Evolutionary conservation across 2,329 filamentous ascomycete species (phyloP).

Genomic region (Xylariaceae sp.): DNA sequence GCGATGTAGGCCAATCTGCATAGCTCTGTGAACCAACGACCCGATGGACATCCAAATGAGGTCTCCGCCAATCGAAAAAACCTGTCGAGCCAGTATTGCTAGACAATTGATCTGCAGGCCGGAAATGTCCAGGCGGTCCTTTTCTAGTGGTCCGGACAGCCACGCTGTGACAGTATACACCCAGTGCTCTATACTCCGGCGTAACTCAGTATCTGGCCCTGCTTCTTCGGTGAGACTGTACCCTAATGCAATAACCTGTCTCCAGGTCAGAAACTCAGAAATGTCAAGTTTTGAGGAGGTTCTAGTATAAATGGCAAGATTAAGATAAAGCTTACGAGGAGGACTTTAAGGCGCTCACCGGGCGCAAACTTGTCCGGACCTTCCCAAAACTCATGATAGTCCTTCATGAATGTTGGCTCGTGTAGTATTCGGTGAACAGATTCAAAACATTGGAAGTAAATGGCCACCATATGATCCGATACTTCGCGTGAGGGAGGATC

Average conservation of each 20-base stretch:
- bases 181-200: slow-evolving; percentile 34
- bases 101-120: slow-evolving; percentile 40
- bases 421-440: slow-evolving; percentile 50
- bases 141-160: slow-evolving; percentile 39
- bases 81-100: slow-evolving; percentile 36
- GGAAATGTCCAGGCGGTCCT: slow-evolving; percentile 30
- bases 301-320: too few species aligned
- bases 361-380: slow-evolving; percentile 22
- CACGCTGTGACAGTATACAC: slow-evolving; percentile 39
- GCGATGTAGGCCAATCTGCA: slow-evolving; percentile 43
- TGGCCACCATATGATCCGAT: slow-evolving; percentile 38
- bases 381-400: slow-evolving; percentile 47
- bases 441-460: slow-evolving; percentile 51
- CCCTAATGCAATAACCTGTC: slow-evolving; percentile 35
- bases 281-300: too few species aligned
- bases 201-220: slow-evolving; percentile 22
- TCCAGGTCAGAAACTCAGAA: too few species aligned
- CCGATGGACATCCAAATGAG: slow-evolving; percentile 40
- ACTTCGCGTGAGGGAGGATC: slow-evolving; percentile 26
- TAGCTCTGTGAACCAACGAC: slow-evolving; percentile 38
- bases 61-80: slow-evolving; percentile 39
- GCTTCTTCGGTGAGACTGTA: slow-evolving; percentile 30
- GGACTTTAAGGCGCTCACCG: slow-evolving; percentile 32
- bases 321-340: slow-evolving; percentile 25
- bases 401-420: slow-evolving; percentile 45